Evolutionary conservation across 805 yeast species (phyloP).

Genomic region (Saturnispora quitensis): DNA sequence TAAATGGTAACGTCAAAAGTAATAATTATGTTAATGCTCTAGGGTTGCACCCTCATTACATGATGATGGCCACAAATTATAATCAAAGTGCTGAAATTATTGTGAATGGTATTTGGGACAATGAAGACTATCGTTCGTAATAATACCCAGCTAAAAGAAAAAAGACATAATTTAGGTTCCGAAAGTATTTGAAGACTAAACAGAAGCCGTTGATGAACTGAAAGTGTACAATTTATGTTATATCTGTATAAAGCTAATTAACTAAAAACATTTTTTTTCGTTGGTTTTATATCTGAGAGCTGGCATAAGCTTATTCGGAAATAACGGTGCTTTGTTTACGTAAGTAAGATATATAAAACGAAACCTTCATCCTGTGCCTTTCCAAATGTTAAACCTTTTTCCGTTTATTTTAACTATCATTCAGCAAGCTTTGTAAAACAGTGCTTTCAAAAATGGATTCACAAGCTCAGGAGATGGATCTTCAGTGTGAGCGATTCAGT

Average conservation of each 20-base stretch:
- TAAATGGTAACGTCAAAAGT: slow-evolving; percentile 36
- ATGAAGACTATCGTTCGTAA: slow-evolving; percentile 3
- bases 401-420: neutral
- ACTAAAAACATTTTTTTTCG: neutral
- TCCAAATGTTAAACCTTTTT: neutral
- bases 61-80: slow-evolving; percentile 84
- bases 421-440: neutral
- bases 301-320: slow-evolving; percentile 1
- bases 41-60: slow-evolving; percentile 85
- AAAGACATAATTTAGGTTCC: neutral
- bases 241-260: neutral
- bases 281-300: neutral
- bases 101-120: slow-evolving; percentile 46
- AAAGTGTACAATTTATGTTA: neutral
- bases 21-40: slow-evolving; percentile 53
- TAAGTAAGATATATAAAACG: neutral
- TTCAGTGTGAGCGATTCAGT: slow-evolving; percentile 4
- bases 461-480: neutral
- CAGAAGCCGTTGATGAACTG: neutral
- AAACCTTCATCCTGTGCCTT: neutral
- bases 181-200: neutral
- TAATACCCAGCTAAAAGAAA: neutral
- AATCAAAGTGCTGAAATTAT: slow-evolving; percentile 67
- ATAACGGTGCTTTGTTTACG: neutral
- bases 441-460: neutral